Evolutionary conservation across 192 early-diverging fungal genomes (phyloP).

Genomic region (Chytriomyces sp.): DNA sequence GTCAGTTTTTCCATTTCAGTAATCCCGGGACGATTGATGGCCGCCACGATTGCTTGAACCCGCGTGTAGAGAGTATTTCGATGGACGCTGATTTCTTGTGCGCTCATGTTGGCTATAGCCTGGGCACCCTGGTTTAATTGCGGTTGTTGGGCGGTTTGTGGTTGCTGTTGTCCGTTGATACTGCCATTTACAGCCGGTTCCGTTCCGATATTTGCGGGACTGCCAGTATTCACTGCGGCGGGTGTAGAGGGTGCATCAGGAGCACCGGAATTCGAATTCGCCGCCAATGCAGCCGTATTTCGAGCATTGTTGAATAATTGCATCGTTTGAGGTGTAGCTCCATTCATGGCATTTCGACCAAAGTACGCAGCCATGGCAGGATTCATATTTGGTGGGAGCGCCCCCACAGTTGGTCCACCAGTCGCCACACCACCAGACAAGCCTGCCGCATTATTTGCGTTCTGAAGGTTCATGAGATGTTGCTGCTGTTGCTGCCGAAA

Average conservation of each 20-base stretch:
- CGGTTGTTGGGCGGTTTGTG: background rate
- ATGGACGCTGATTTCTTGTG: no score
- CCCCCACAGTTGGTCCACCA: background rate
- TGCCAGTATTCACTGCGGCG: background rate
- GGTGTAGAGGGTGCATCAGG: background rate
- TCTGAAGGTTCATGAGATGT: background rate
- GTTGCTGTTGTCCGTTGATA: background rate
- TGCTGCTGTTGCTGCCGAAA: background rate
- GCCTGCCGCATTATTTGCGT: background rate
- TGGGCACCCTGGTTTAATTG: no score
- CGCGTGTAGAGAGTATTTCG: no score
- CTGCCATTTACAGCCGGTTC: background rate
- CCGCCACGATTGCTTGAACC: no score
- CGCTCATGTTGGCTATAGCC: no score
- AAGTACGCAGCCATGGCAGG: slow-evolving; percentile 1
- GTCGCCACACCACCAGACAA: background rate
- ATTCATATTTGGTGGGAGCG: background rate
- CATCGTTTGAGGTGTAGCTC: background rate
- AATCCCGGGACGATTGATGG: no score
- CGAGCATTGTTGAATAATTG: background rate
- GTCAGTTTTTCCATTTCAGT: no score
- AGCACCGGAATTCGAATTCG: background rate
- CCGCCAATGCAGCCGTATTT: background rate
- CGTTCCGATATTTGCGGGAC: background rate
- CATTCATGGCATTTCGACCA: background rate